Base-by-base conservation (phyloP, 1,284 basidiomycete genomes). In the Fistulinella staudtii region DNA sequence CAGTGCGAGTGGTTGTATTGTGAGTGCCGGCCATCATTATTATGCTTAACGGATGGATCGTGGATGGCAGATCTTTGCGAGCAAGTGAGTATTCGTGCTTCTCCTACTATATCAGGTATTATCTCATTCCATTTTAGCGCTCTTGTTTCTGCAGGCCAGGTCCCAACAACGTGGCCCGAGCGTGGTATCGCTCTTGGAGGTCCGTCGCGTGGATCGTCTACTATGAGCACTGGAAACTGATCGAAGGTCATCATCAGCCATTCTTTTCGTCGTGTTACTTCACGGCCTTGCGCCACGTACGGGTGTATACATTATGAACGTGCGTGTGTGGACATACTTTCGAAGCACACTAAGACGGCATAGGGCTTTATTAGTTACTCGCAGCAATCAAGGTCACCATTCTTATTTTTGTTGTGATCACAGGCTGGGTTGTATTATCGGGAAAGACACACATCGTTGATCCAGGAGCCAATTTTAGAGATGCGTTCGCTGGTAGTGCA, bases 161-260 rank as follows among this genome's bases (percentile, higher is more conserved):
- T 53, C 0, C 67, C 70, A 0, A 65, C 60, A 15, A 64, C 65
- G 9, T 82, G 80, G 80, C 63, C 61, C 1, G 70, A 72, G 8
- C 73, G 79, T 41, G 78, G 77, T 0, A 81, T 82, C 38, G 80
- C 75, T 3, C 54, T 80, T 4, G 80, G 64, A 63, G 76, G 75
- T 76, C 37, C 2, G 64, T 53, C 23, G 30, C 1, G 5, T 34
- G 3, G 23, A 3, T 20, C 3, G 8, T 36, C 3, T 3, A 9
- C 3, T 2, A 10, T 8, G 14, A 1, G 3, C 4, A 4, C 9
- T 28, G n/a, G n/a, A 30, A 5, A 22, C 2, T 9, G 2, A 10
- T 34, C 5, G 21, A 43, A 15, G 9, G 20, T 28, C 2, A 1
- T 17, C 5, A 36, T 3, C 29, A 75, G 74, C 71, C 2, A 74